Evolutionary conservation across 805 yeast genomes (phyloP), one percentile per base, ranked within the genome.

Genomic region (Wickerhamomyces silvicola): DNA sequence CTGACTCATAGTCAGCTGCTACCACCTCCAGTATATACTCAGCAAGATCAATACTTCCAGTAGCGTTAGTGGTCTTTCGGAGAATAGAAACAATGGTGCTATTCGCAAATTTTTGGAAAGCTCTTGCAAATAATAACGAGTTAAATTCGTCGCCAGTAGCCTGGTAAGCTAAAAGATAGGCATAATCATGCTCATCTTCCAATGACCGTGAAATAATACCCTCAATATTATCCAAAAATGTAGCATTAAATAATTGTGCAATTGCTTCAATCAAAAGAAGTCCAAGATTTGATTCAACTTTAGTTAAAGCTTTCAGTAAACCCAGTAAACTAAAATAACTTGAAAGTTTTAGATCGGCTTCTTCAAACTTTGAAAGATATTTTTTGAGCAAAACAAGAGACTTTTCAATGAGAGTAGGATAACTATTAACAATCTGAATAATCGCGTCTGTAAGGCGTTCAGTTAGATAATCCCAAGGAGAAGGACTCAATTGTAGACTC

Each of bases 391-490:
- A 26, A 2, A 19, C 19, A 2, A 27, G 27, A 16, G 54, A 48
- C 17, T 41, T 34, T 5, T 41, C 35, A 1, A 27, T 17, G 15
- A 59, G 37, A n/a, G 39, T 42, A 1, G 63, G 59, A 32, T 53
- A 62, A 25, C 38, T 47, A 2, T 31, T 27, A 12, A 50, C 40
- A 4, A 57, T 30, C 8, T 38, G 35, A 20, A 59, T 45, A 16
- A 66, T 36, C 22, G 56, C 57, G 15, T 36, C 42, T 1, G 66
- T 55, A 24, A 65, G 39, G 23, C 52, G 50, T 26, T 43, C 46
- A 8, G 68, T 62, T 27, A 64, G 41, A 12, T 57, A 32, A 37
- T 64, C 68, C 52, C 63, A 59, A 5, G 70, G 68, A 19, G 66
- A 61, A 35, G 41, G 56, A 36, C 38, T 56, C 37, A 55, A 45